These are phyloP conservation scores for Penicillium taxi DNA, from an alignment of 495 filamentous ascomycete species.

Conservation along the genomic window DNA sequence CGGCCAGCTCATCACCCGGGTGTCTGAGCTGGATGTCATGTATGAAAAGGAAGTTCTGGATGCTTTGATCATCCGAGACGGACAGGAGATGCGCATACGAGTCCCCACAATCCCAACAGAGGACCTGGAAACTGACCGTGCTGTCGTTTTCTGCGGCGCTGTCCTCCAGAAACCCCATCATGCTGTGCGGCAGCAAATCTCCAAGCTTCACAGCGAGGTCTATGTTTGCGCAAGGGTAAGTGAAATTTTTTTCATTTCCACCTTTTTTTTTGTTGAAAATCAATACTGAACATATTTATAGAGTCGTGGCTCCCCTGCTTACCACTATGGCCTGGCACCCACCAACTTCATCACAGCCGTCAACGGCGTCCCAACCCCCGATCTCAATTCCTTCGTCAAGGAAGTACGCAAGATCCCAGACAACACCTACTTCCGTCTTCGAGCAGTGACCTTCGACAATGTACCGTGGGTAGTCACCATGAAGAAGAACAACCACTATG, in stretches of 20 bases:
- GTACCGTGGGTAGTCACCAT: slow-evolving; percentile 97
- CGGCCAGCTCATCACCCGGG: slow-evolving; percentile 82
- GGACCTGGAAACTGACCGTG: slow-evolving; percentile 85
- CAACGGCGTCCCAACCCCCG: slow-evolving; percentile 75
- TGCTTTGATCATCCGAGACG: slow-evolving; percentile 78
- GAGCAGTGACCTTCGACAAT: slow-evolving; percentile 93
- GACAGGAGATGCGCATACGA: slow-evolving; percentile 65
- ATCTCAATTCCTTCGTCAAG: slow-evolving; percentile 69
- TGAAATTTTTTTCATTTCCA: slow-evolving; percentile 1
- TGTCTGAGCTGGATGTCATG: slow-evolving; percentile 92
- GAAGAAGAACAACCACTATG: slow-evolving; percentile 99
- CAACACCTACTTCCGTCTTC: slow-evolving; percentile 93
- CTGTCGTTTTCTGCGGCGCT: slow-evolving; percentile 91
- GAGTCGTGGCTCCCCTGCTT: slow-evolving; percentile 75
- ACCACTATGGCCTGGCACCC: slow-evolving; percentile 85
- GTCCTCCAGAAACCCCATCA: slow-evolving; percentile 90
- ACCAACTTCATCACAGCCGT: slow-evolving; percentile 98
- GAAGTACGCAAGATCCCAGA: slow-evolving; percentile 82
- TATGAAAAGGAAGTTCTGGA: slow-evolving; percentile 80
- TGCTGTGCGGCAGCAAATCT: slow-evolving; percentile 94
- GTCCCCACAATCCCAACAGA: slow-evolving; percentile 82
- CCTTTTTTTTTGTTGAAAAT: too few relatives aligned
- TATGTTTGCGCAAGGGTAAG: slow-evolving; percentile 80
- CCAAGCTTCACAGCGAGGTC: slow-evolving; percentile 91
- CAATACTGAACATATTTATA: slow-evolving; percentile 16